Evolutionary conservation across 1,284 basidiomycete species (phyloP).

Genomic region (Apiotrichum montevideense): DNA sequence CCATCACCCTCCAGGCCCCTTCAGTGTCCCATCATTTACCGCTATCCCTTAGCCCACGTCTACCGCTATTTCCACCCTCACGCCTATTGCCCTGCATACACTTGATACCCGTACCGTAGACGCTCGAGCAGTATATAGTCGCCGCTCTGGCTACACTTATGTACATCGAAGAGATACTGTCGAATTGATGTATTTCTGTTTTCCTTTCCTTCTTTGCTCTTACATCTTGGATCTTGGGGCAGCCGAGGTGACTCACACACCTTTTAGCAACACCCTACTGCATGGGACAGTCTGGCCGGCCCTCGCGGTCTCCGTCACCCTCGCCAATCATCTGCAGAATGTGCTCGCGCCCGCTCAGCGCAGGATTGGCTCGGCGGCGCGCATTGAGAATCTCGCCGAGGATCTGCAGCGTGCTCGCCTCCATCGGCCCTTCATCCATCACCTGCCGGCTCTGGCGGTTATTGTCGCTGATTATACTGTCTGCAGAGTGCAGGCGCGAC

Average conservation of each 20-base stretch:
- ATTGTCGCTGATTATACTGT: constrained; percentile 11
- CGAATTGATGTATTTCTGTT: too few species aligned
- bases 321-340: background rate
- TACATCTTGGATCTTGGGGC: too few species aligned
- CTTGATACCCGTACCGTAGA: too few species aligned
- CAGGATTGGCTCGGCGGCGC: background rate
- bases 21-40: too few species aligned
- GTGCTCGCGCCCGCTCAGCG: background rate
- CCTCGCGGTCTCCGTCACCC: background rate
- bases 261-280: background rate
- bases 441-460: background rate
- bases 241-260: too few species aligned
- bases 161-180: background rate
- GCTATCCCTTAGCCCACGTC: too few species aligned
- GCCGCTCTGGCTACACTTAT: background rate
- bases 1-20: too few species aligned
- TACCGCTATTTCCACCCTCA: too few species aligned
- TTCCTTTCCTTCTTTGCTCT: too few species aligned
- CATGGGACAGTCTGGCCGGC: background rate
- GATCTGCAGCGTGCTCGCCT: constrained; percentile 9
- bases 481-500: constrained; percentile 2
- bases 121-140: too few species aligned
- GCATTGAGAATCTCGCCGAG: constrained; percentile 1
- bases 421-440: background rate
- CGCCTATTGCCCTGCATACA: too few species aligned